These are phyloP conservation scores for Fusarium metavorans DNA, from an alignment of 2,329 filamentous ascomycete species.

Conservation along the genomic window DNA sequence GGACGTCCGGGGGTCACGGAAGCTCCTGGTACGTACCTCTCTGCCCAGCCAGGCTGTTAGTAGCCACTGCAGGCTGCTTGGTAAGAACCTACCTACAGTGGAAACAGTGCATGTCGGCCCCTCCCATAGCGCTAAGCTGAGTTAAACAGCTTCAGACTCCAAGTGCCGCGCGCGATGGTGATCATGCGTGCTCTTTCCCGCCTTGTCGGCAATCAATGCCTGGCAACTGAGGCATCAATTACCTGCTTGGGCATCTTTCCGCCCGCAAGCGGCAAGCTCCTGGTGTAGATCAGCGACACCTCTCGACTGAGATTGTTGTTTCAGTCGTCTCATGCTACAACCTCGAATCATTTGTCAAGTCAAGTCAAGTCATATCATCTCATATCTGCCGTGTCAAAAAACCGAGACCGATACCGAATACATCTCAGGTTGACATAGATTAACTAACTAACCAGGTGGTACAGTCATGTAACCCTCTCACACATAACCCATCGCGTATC, in stretches of 20 bases:
- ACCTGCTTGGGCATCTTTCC: not conserved
- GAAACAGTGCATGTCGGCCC: not conserved
- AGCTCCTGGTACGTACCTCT: not conserved
- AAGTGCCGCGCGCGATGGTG: not conserved
- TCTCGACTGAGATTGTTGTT: slow-evolving; percentile 8
- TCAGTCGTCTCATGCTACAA: slow-evolving; percentile 3
- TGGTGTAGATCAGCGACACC: not conserved
- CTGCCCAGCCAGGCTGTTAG: not conserved
- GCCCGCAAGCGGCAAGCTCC: not conserved
- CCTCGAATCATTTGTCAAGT: not conserved
- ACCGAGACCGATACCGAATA: not conserved
- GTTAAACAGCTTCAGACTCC: slow-evolving; percentile 12
- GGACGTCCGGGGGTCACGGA: slow-evolving; percentile 24
- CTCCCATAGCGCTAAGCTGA: not conserved
- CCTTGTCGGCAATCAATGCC: not conserved
- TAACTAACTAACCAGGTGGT: slow-evolving; percentile 6
- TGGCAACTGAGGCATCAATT: not conserved
- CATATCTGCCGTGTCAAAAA: slow-evolving; percentile 1
- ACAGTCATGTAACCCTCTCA: slow-evolving; percentile 23
- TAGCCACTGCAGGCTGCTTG: not conserved
- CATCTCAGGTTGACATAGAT: slow-evolving; percentile 8
- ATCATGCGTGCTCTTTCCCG: slow-evolving; percentile 19
- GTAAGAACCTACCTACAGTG: not conserved
- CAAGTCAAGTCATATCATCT: not conserved
- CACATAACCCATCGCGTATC: slow-evolving; percentile 4